Evolutionary conservation across 371 early-diverging fungal genomes (phyloP).

Genomic region (Massospora cicadina): DNA sequence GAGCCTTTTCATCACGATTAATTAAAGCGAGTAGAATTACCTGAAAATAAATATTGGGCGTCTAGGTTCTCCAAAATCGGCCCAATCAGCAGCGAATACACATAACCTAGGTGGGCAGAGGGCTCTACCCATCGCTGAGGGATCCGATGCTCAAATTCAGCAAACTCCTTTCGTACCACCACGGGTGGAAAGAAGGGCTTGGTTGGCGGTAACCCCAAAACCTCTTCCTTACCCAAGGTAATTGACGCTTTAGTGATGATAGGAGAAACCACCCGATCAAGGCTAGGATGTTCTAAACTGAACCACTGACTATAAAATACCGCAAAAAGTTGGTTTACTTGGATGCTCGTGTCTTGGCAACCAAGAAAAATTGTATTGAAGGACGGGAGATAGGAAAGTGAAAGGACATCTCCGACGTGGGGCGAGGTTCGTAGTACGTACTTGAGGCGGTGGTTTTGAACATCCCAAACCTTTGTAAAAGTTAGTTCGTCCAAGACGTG

Average conservation of each 20-base stretch:
- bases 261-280: neutral
- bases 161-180: neutral
- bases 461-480: conserved; percentile 40
- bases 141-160: conserved; percentile 18
- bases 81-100: conserved; percentile 42
- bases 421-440: conserved; percentile 49
- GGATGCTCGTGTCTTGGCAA: conserved; percentile 66
- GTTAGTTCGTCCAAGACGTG: neutral
- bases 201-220: neutral
- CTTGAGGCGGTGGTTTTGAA: conserved; percentile 31
- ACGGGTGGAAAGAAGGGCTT: neutral
- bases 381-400: conserved; percentile 34
- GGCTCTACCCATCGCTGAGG: conserved; percentile 29
- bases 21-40: conserved; percentile 13
- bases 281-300: neutral
- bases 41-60: conserved; percentile 41
- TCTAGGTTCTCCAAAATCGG: conserved; percentile 26
- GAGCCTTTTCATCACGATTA: conserved; percentile 21
- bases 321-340: conserved; percentile 21
- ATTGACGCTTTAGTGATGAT: neutral
- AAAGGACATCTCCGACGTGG: conserved; percentile 59
- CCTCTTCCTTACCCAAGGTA: neutral
- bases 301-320: conserved; percentile 3
- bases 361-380: conserved; percentile 44
- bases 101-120: conserved; percentile 58